phyloP scores from a whole-genome alignment of 805 yeast species.

The Grigorovia humatica region DNA sequence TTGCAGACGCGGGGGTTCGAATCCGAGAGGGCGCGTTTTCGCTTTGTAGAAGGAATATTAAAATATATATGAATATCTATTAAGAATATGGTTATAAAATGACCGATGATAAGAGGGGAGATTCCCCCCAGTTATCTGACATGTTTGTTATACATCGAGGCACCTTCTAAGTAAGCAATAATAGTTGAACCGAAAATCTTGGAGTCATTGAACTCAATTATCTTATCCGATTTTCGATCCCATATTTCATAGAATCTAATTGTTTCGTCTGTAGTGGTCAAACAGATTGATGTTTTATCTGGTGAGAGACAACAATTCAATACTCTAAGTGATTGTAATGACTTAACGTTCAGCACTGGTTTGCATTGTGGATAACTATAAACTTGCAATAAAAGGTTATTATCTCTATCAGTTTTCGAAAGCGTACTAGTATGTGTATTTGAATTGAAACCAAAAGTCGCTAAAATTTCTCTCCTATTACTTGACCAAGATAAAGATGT shows the following conservation, averaged over 20 bases:
- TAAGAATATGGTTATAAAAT: background rate
- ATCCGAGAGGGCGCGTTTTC: too few relatives aligned
- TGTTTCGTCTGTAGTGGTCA: conserved; percentile 71
- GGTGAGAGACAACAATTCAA: conserved; percentile 61
- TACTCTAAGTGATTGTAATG: conserved; percentile 45
- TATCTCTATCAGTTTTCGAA: background rate
- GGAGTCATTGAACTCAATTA: conserved; percentile 31
- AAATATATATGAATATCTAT: background rate
- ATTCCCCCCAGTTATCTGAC: background rate
- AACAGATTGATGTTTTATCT: conserved; percentile 49
- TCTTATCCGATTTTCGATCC: conserved; percentile 33
- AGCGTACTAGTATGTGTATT: too few relatives aligned
- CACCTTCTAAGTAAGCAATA: conserved; percentile 50
- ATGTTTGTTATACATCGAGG: conserved; percentile 10
- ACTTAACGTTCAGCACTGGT: conserved; percentile 38
- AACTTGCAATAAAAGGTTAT: conserved; percentile 43
- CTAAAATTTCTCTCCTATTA: conserved; percentile 52
- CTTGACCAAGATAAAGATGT: conserved; percentile 74
- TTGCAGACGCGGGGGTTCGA: too few relatives aligned
- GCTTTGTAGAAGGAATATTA: too few relatives aligned
- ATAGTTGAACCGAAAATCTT: conserved; percentile 48
- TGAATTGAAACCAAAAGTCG: conserved; percentile 75
- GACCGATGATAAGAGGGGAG: background rate
- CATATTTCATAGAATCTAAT: conserved; percentile 67
- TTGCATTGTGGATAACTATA: conserved; percentile 60